These are phyloP conservation scores for Aspergillus versicolor DNA, from an alignment of 2,329 filamentous ascomycete genomes.

Conservation along the genomic window DNA sequence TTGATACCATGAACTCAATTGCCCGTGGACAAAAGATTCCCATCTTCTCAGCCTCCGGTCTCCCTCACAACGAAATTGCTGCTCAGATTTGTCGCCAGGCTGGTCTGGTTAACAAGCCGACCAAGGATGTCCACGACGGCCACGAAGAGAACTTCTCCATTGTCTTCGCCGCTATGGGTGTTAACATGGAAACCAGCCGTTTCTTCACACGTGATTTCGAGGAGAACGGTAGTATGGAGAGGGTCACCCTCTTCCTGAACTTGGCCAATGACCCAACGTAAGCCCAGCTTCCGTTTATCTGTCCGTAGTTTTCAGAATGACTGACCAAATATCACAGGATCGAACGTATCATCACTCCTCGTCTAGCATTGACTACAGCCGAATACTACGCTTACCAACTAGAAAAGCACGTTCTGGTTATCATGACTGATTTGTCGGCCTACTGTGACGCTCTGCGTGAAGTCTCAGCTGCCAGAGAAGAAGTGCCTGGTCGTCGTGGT, in stretches of 20 bases:
- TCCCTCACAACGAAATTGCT: slow-evolving; percentile 99
- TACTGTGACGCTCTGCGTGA: slow-evolving; percentile 99
- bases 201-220: slow-evolving; percentile 99
- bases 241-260: slow-evolving; percentile 96
- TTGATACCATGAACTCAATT: slow-evolving; percentile 97
- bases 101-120: slow-evolving; percentile 84
- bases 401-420: slow-evolving; percentile 99
- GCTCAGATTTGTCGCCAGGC: slow-evolving; percentile 98
- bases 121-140: slow-evolving; percentile 92
- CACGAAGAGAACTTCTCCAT: slow-evolving; percentile 99
- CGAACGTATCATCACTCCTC: slow-evolving; percentile 99
- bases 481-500: slow-evolving; percentile 98
- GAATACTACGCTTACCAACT: slow-evolving; percentile 99
- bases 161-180: slow-evolving; percentile 99
- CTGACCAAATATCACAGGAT: slow-evolving; percentile 59
- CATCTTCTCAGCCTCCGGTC: slow-evolving; percentile 97
- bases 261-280: slow-evolving; percentile 98
- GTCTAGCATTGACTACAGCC: slow-evolving; percentile 94
- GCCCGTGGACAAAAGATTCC: slow-evolving; percentile 99
- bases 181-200: slow-evolving; percentile 96
- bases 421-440: slow-evolving; percentile 94
- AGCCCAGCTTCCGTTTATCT: slow-evolving; percentile 36
- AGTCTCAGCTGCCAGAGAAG: slow-evolving; percentile 95
- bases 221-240: slow-evolving; percentile 98
- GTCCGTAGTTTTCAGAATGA: neutral